Evolutionary conservation across 345 rosid genomes (phyloP).

Genomic region (Eucalyptus erythrocorys): DNA sequence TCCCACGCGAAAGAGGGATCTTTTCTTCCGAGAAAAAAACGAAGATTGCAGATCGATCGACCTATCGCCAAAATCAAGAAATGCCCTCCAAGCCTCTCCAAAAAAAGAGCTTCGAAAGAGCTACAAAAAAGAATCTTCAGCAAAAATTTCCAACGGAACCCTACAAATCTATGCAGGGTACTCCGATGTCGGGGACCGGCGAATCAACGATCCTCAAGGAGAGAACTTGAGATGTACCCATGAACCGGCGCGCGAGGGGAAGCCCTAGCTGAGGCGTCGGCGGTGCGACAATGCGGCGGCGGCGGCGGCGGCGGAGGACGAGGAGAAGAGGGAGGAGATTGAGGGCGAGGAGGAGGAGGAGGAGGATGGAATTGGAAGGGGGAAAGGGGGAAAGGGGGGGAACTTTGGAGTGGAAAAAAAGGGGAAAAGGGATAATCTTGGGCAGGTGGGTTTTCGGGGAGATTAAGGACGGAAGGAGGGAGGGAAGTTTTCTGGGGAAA

Average conservation of each 20-base stretch:
- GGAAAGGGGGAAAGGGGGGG: not conserved
- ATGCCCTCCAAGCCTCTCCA: not conserved
- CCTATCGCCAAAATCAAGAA: not conserved
- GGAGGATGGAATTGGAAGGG: not conserved
- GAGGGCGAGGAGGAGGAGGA: not conserved
- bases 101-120: not conserved
- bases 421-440: not conserved
- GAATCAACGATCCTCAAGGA: not conserved
- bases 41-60: not conserved
- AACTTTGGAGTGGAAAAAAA: not conserved
- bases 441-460: not conserved
- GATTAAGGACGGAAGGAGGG: not conserved
- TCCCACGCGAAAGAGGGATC: not conserved
- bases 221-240: not conserved
- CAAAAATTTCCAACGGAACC: not conserved
- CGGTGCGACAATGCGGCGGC: not conserved
- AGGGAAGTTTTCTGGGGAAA: not conserved
- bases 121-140: not conserved
- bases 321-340: not conserved
- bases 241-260: not conserved
- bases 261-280: not conserved
- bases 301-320: not conserved
- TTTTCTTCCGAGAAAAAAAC: not conserved
- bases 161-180: not conserved
- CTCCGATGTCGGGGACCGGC: not conserved